Evolutionary conservation across 257 asterid species (phyloP).

Genomic region (Verbena officinalis): DNA sequence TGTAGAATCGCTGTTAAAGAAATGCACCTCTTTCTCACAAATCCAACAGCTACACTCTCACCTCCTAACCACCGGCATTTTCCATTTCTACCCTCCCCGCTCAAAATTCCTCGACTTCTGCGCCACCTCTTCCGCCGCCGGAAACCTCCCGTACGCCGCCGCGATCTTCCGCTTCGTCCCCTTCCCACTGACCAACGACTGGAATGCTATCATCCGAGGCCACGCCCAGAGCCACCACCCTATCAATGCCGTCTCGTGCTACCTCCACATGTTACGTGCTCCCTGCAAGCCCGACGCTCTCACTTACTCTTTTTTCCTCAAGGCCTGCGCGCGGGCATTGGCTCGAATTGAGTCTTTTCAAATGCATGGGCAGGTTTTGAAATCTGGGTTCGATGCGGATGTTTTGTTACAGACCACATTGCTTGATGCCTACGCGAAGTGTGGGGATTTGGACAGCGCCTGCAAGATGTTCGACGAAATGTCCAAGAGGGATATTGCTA

Average conservation of each 20-base stretch:
- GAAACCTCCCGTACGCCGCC: constrained; percentile 61
- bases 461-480: constrained; percentile 77
- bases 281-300: constrained; percentile 79
- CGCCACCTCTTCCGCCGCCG: constrained; percentile 55
- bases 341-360: constrained; percentile 59
- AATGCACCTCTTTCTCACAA: constrained; percentile 51
- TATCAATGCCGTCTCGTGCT: constrained; percentile 52
- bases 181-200: constrained; percentile 71
- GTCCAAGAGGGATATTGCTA: constrained; percentile 68
- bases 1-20: constrained; percentile 53
- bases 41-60: constrained; percentile 76
- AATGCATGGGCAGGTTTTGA: constrained; percentile 56
- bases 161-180: constrained; percentile 55
- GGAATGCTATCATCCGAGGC: constrained; percentile 97
- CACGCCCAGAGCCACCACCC: constrained; percentile 79
- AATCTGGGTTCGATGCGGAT: constrained; percentile 57
- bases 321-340: constrained; percentile 86
- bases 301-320: constrained; percentile 87
- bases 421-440: constrained; percentile 73
- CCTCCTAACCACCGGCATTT: constrained; percentile 67
- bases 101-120: constrained; percentile 74
- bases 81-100: constrained; percentile 54
- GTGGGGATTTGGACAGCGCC: constrained; percentile 59
- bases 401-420: constrained; percentile 75
- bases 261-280: constrained; percentile 68